Conservation (phyloP, 2,329 filamentous ascomycete species). For the Sarocladium kiliense region DNA sequence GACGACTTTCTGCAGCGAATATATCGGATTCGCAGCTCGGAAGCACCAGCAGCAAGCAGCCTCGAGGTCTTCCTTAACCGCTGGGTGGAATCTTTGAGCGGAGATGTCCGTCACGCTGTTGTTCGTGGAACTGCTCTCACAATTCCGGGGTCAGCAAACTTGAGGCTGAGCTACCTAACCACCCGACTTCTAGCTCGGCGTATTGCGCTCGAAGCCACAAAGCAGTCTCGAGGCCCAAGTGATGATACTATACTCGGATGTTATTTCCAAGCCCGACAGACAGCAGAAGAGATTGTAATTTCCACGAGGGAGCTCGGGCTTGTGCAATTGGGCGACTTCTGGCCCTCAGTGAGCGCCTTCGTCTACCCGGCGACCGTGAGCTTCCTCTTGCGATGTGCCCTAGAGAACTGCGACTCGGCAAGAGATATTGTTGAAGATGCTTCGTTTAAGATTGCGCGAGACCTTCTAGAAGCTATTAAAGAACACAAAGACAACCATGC, state of each 20-base stretch:
- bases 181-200: constrained; percentile 40
- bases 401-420: constrained; percentile 35
- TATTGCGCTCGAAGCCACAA: constrained; percentile 39
- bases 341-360: constrained; percentile 43
- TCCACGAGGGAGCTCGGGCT: constrained; percentile 40
- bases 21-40: constrained; percentile 27
- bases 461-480: constrained; percentile 34
- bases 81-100: constrained; percentile 39
- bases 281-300: constrained; percentile 43
- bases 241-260: constrained; percentile 21
- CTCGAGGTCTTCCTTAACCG: constrained; percentile 33
- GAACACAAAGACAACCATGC: constrained; percentile 30
- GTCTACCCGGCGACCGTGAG: constrained; percentile 43
- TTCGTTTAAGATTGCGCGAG: constrained; percentile 36
- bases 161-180: constrained; percentile 45
- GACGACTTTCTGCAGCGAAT: constrained; percentile 26
- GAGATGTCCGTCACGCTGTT: constrained; percentile 32
- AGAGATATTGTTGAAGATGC: constrained; percentile 28
- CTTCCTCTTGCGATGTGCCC: constrained; percentile 42
- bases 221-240: constrained; percentile 10
- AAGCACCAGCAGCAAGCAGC: constrained; percentile 11
- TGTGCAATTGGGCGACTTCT: constrained; percentile 41
- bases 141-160: constrained; percentile 41
- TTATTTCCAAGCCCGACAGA: constrained; percentile 36
- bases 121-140: constrained; percentile 35